Base-by-base conservation (phyloP, 2,329 filamentous ascomycete species). In the Epicoccum sorghinum region DNA sequence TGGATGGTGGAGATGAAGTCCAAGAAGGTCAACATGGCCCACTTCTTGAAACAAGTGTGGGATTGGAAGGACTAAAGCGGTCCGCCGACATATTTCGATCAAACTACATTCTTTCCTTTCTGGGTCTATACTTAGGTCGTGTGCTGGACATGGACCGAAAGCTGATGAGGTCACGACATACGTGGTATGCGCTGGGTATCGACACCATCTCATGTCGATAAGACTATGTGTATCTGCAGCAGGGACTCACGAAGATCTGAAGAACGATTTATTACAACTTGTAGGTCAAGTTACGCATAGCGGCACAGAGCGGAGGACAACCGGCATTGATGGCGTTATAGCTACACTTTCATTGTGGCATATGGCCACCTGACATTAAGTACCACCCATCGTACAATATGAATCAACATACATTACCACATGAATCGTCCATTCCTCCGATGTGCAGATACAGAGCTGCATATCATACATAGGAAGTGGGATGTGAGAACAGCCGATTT, bases 1-100 rank as follows among this genome's bases (percentile, higher is more conserved):
- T 99, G 95, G 95, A 96, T 99, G 88, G 81, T 91, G 37, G 95
- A 99, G 70, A 98, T 98, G 91, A 89, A 89, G 69, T 83, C 86
- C 49, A 98, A 97, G 82, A 91, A 95, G 65, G 95, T 99, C 73
- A 98, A 98, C 77, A 98, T 99, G 93, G 86, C 86, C 62, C 90
- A 92, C 69, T 99, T 97, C 77, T 83, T 99, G 55, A 87, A 88
- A 57, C 92, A 95, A 67, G 95, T 99, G 38, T 99, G 95, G 95
- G 95, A 93, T 55, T 99, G 95, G 95, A 88, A 95, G 61, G 87
- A 91, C 59, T 87, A 73, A 64, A 45, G 18, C 7, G 18, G 33
- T 23, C 22, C 5, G 6, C n/a, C 35, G 27, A 32, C 33, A 38
- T 7, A 23, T 30, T 62, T 59, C 40, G 49, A 52, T 43, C 32